Conservation (phyloP, 1,284 basidiomycete species). For the Phellinidium pouzarii region DNA sequence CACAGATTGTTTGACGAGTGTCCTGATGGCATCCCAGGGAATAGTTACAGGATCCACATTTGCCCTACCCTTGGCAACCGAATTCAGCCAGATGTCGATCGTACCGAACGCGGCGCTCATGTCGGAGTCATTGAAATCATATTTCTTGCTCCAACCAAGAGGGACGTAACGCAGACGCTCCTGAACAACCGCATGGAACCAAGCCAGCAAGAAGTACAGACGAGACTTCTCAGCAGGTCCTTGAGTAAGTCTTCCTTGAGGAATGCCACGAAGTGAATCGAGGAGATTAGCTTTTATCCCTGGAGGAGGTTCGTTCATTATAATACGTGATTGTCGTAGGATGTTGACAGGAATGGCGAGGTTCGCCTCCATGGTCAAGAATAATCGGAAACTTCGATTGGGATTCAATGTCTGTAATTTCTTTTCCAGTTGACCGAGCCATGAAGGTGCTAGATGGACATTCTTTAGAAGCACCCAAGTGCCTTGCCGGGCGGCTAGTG, state of each 20-base stretch:
- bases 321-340: slow-evolving; percentile 85
- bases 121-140: slow-evolving; percentile 98
- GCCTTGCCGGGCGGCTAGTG: slow-evolving; percentile 82
- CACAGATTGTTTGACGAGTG: slow-evolving; percentile 89
- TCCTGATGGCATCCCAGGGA: slow-evolving; percentile 89
- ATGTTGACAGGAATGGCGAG: slow-evolving; percentile 92
- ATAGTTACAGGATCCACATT: slow-evolving; percentile 88
- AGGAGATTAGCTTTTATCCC: slow-evolving; percentile 92
- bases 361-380: slow-evolving; percentile 95
- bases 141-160: slow-evolving; percentile 90
- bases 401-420: slow-evolving; percentile 90
- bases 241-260: slow-evolving; percentile 60
- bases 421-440: slow-evolving; percentile 94
- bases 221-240: slow-evolving; percentile 90
- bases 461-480: slow-evolving; percentile 95
- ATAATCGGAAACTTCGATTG: slow-evolving; percentile 85
- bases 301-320: slow-evolving; percentile 97
- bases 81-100: slow-evolving; percentile 83
- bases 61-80: slow-evolving; percentile 76
- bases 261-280: slow-evolving; percentile 80
- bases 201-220: slow-evolving; percentile 91
- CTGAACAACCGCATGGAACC: slow-evolving; percentile 96
- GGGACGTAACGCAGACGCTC: slow-evolving; percentile 93
- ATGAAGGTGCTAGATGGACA: slow-evolving; percentile 88
- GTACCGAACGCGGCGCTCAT: slow-evolving; percentile 88